Evolutionary conservation across 345 rosid genomes (phyloP).

Genomic region (Chamaenerion angustifolium): DNA sequence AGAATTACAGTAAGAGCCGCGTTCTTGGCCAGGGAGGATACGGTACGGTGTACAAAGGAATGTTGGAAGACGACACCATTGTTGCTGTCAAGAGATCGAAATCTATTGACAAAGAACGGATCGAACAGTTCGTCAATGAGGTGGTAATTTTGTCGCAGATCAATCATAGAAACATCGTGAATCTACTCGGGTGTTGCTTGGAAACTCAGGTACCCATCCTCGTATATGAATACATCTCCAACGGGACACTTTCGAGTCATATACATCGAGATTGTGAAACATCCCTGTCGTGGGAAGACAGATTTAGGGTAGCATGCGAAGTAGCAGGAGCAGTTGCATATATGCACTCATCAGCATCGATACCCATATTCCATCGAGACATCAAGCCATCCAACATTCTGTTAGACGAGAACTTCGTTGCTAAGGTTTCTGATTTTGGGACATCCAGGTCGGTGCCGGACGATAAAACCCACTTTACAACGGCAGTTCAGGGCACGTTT

Average conservation of each 20-base stretch:
- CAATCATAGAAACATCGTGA: conserved; percentile 6
- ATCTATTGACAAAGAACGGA: too few relatives aligned
- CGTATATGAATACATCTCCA: conserved; percentile 6
- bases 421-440: conserved; percentile 7
- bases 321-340: conserved; percentile 1
- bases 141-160: conserved; percentile 5
- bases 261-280: not conserved
- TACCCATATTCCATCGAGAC: conserved; percentile 3
- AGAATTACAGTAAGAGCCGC: too few relatives aligned
- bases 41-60: conserved; percentile 1
- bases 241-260: not conserved
- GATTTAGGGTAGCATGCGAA: conserved; percentile 4
- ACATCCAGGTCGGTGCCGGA: not conserved
- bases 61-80: not conserved
- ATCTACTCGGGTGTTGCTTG: conserved; percentile 9
- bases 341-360: conserved; percentile 4
- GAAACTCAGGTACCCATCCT: conserved; percentile 2
- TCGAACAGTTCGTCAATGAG: conserved; percentile 6
- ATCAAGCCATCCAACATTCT: conserved; percentile 3
- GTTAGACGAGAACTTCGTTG: conserved; percentile 3
- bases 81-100: conserved; percentile 4
- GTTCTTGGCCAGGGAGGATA: too few relatives aligned
- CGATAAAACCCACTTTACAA: not conserved
- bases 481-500: not conserved
- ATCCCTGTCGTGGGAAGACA: not conserved